Evolutionary conservation across 352 stramenopile genomes (phyloP).

Genomic region (Globisporangium rhizosaccharum): DNA sequence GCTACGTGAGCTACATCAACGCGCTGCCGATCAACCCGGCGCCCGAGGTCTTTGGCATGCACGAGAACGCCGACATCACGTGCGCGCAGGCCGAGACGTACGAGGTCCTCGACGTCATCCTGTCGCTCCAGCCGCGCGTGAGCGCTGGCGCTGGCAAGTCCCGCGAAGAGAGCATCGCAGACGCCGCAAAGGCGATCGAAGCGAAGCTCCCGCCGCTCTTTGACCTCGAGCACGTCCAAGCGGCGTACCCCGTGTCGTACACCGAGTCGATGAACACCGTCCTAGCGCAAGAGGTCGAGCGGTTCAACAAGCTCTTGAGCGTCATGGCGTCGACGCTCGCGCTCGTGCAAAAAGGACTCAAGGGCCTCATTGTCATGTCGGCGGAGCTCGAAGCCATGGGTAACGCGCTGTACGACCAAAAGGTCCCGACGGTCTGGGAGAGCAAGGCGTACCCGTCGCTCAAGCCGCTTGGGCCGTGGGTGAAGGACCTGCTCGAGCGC

Average conservation of each 20-base stretch:
- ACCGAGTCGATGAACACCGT: slow-evolving; percentile 96
- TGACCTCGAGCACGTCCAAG: slow-evolving; percentile 71
- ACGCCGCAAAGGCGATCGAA: slow-evolving; percentile 69
- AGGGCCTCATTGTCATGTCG: slow-evolving; percentile 84
- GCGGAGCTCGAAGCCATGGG: slow-evolving; percentile 83
- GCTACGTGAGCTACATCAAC: slow-evolving; percentile 94
- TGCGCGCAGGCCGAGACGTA: slow-evolving; percentile 88
- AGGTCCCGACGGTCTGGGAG: slow-evolving; percentile 86
- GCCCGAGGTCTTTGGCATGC: slow-evolving; percentile 92
- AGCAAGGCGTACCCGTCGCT: slow-evolving; percentile 87
- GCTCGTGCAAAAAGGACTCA: slow-evolving; percentile 65
- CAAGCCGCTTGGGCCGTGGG: slow-evolving; percentile 86
- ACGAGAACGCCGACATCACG: slow-evolving; percentile 93
- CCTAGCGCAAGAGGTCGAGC: slow-evolving; percentile 82
- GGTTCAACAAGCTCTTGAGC: slow-evolving; percentile 75
- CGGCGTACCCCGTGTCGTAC: slow-evolving; percentile 89
- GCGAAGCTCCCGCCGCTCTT: slow-evolving; percentile 53
- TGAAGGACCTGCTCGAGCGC: slow-evolving; percentile 81
- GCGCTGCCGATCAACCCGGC: slow-evolving; percentile 86
- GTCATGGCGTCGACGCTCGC: slow-evolving; percentile 65
- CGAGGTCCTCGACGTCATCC: slow-evolving; percentile 83
- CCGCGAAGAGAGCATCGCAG: slow-evolving; percentile 71
- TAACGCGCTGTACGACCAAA: slow-evolving; percentile 84
- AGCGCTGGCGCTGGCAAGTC: slow-evolving; percentile 62
- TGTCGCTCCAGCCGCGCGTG: slow-evolving; percentile 74